Evolutionary conservation across 2,329 filamentous ascomycete genomes (phyloP), one percentile per base, ranked within the genome.

Genomic region (Calonectria crousiana): DNA sequence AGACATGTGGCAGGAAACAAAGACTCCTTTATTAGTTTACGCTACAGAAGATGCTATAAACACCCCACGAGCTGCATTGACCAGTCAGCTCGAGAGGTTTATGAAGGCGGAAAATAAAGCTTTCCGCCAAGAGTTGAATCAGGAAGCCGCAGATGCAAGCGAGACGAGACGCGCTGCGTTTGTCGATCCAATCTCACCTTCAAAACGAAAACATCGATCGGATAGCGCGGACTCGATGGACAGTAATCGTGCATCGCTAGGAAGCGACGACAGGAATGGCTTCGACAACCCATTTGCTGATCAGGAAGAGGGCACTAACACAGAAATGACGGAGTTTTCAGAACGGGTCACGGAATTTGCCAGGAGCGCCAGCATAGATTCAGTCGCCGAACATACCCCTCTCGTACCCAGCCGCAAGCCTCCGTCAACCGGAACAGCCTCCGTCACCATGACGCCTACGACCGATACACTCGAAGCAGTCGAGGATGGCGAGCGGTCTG

Each of bases 21-120:
- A 87, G 69, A 85, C 83, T 23, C 86, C 87, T 0, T 78, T 90
- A 23, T 78, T 92, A 4, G 82, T 92, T 6, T 92, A 91, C 77
- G 90, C 90, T 28, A 89, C 88, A 5, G 88, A 91, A 64, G 69
- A 75, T 6, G 79, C 79, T 11, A 44, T 81, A 13, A 32, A 67
- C 23, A 72, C 74, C n/a, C 75, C 79, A 16, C 74, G 51, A 36
- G 70, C 47, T n/a, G 82, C 85, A 14, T 80, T 91, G 20, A 83
- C 89, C 52, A 78, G 83, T 18, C 75, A 80, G 2, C 75, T 84
- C 13, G 82, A 89, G 81, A 84, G 85, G 38, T 91, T 91, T 78
- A 84, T 88, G 6, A 85, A 84, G 49, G 85, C 84, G 47, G 90
- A 91, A 66, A 91, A 91, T 75, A 86, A 86, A 71, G 84, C 84